Evolutionary conservation across 305 asterid genomes (phyloP).

Genomic region (Fraxinus ornus): DNA sequence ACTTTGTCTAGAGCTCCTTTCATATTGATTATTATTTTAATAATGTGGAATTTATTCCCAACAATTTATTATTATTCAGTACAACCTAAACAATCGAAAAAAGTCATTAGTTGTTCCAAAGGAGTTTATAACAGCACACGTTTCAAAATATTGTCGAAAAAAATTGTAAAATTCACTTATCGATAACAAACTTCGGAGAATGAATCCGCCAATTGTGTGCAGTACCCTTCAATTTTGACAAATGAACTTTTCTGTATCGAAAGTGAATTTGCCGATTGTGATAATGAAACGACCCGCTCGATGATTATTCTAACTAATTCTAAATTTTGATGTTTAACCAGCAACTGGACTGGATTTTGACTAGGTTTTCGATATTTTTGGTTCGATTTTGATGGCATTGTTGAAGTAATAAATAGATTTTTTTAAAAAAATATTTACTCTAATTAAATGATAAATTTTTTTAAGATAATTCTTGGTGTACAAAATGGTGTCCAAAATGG

Average conservation of each 20-base stretch:
- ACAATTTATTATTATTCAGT: neutral
- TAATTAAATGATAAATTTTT: neutral
- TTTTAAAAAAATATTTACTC: neutral
- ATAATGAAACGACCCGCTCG: neutral
- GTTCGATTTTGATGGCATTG: neutral
- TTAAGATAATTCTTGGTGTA: too few relatives aligned
- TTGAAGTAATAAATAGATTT: neutral
- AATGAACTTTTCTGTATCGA: neutral
- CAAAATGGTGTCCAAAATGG: too few relatives aligned
- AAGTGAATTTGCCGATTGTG: neutral
- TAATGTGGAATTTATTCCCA: too few relatives aligned
- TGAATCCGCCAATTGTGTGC: neutral
- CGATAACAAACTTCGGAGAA: neutral
- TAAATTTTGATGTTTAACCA: neutral
- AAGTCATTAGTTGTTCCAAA: neutral
- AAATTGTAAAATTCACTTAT: too few relatives aligned
- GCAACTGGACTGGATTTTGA: neutral
- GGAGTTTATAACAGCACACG: neutral
- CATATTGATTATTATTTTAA: too few relatives aligned
- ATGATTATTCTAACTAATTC: neutral
- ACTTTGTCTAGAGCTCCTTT: too few relatives aligned
- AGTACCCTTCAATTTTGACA: neutral
- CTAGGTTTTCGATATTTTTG: neutral
- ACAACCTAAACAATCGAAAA: neutral
- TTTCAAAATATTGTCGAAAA: neutral